Evolutionary conservation across 1,284 basidiomycete species (phyloP).

Genomic region (Boletus sp.): DNA sequence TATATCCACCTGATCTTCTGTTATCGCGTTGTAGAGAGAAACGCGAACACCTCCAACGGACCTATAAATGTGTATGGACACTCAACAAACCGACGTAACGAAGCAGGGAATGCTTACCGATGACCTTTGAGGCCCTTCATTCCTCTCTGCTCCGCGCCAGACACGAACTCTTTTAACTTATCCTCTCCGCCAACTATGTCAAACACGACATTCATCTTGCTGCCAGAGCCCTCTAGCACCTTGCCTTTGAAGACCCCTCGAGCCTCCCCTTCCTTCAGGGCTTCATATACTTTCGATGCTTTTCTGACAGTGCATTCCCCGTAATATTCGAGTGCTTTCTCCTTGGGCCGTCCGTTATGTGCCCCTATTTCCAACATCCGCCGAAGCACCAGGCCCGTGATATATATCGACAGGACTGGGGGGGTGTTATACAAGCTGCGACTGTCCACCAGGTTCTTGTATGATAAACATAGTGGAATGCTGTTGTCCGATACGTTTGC

Average conservation of each 20-base stretch:
- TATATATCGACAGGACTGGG: conserved; percentile 89
- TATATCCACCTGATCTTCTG: conserved; percentile 67
- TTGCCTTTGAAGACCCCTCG: conserved; percentile 65
- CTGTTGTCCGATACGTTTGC: conserved; percentile 64
- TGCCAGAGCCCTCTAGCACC: conserved; percentile 70
- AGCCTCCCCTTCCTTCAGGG: conserved; percentile 66
- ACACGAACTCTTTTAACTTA: conserved; percentile 69
- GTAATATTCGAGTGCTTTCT: conserved; percentile 73
- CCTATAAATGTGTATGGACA: conserved; percentile 30
- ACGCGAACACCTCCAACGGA: conserved; percentile 83
- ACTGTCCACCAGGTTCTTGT: conserved; percentile 77
- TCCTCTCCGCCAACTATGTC: conserved; percentile 66
- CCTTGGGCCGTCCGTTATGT: conserved; percentile 20
- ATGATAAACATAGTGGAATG: conserved; percentile 79
- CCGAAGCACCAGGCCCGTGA: conserved; percentile 82
- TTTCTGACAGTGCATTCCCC: conserved; percentile 70
- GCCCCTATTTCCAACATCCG: conserved; percentile 48
- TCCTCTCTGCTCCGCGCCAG: conserved; percentile 71
- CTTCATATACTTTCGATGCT: conserved; percentile 69
- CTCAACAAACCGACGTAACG: not conserved
- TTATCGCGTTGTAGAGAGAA: conserved; percentile 94
- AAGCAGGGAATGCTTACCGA: conserved; percentile 53
- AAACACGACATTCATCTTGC: conserved; percentile 95
- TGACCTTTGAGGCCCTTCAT: conserved; percentile 91
- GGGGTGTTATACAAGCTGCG: conserved; percentile 94